Percentiles rank a stretch among this genome's conserved stretches.
phyloP scores from a whole-genome alignment of 345 rosid genomes.

The Acer campestre region DNA sequence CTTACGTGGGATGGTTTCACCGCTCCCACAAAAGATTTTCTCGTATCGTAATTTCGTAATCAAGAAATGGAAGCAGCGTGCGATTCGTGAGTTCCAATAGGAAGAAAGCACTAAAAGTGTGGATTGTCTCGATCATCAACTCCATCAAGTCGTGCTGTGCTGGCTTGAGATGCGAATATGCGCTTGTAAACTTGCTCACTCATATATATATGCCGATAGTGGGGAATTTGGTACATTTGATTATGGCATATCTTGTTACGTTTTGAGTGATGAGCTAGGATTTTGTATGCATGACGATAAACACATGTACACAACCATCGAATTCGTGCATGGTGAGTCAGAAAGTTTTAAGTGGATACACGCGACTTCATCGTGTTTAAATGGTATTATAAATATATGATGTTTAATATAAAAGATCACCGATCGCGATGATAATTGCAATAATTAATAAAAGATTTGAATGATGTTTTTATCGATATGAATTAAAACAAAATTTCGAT shows the following conservation, averaged over 20 bases:
- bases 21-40: too few relatives aligned
- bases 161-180: slow-evolving; percentile 1
- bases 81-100: background rate
- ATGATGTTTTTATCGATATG: too few relatives aligned
- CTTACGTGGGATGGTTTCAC: too few relatives aligned
- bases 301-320: background rate
- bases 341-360: too few relatives aligned
- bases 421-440: too few relatives aligned
- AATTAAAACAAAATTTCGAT: too few relatives aligned
- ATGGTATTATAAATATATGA: too few relatives aligned
- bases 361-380: too few relatives aligned
- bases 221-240: background rate
- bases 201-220: background rate
- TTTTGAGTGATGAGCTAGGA: background rate
- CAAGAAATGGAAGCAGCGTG: background rate
- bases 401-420: too few relatives aligned
- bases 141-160: background rate
- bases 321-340: background rate
- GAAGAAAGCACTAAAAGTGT: too few relatives aligned
- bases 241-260: background rate
- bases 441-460: too few relatives aligned
- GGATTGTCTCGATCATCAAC: background rate
- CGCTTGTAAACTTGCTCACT: background rate
- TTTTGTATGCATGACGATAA: background rate
- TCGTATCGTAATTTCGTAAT: too few relatives aligned